Evolutionary conservation across 108 stramenopile species (phyloP).

Genomic region (Cyclotella kingstonii): DNA sequence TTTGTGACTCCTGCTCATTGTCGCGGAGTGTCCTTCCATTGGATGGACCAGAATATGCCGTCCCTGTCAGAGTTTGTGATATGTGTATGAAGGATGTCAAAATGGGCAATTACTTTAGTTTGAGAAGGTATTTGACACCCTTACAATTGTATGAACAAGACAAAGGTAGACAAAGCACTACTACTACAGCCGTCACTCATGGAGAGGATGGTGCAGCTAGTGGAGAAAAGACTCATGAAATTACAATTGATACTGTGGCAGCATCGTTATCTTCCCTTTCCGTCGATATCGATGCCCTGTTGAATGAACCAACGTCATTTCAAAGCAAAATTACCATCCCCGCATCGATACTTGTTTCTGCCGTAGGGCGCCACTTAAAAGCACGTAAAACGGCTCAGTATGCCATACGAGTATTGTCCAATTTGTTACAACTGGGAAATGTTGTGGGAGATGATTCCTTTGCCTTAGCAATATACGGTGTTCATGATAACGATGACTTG

Average conservation of each 20-base stretch:
- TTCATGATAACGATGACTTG: constrained; percentile 34
- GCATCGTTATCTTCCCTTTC: constrained; percentile 70
- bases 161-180: constrained; percentile 2
- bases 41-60: constrained; percentile 64
- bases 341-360: constrained; percentile 54
- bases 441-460: constrained; percentile 51
- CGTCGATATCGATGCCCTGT: constrained; percentile 59
- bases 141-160: constrained; percentile 55
- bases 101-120: constrained; percentile 76
- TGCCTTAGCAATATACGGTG: constrained; percentile 26
- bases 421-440: constrained; percentile 58
- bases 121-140: constrained; percentile 78
- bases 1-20: constrained; percentile 80
- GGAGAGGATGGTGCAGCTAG: constrained; percentile 18
- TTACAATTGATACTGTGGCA: constrained; percentile 45
- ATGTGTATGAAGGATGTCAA: constrained; percentile 73
- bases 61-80: constrained; percentile 75
- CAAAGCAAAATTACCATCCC: constrained; percentile 58
- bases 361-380: constrained; percentile 61
- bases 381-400: constrained; percentile 58
- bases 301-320: constrained; percentile 44
- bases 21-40: constrained; percentile 64
- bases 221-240: constrained; percentile 38
- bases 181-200: constrained; percentile 10
- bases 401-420: constrained; percentile 60